Evolutionary conservation across 306 rosid species (phyloP).

Genomic region (Vachellia pachyceras): DNA sequence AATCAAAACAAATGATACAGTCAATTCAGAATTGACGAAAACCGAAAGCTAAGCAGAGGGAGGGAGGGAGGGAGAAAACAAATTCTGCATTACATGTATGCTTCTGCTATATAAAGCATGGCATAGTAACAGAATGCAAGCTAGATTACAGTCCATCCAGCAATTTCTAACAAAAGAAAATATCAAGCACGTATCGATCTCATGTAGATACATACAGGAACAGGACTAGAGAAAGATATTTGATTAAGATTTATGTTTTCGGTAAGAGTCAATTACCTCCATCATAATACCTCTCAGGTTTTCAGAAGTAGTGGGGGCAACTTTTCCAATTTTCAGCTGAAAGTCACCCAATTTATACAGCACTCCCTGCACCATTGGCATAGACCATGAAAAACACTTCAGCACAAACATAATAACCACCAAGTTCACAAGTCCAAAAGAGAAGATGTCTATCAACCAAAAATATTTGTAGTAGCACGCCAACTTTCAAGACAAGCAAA

Average conservation of each 20-base stretch:
- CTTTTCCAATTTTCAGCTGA: slow-evolving; percentile 79
- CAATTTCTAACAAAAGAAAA: slow-evolving; percentile 9
- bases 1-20: neutral
- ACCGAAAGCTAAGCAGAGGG: neutral
- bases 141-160: neutral
- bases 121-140: neutral
- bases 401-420: neutral
- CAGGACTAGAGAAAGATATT: slow-evolving; percentile 10
- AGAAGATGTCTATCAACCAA: neutral
- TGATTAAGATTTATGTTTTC: neutral
- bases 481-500: neutral
- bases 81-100: neutral
- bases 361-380: slow-evolving; percentile 46
- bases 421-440: neutral
- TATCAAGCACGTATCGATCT: neutral
- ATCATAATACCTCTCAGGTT: slow-evolving; percentile 83
- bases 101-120: neutral
- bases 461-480: neutral
- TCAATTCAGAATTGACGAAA: neutral
- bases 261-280: slow-evolving; percentile 60
- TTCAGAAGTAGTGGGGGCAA: slow-evolving; percentile 74
- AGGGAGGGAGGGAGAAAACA: too few relatives aligned
- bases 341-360: slow-evolving; percentile 89
- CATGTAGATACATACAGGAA: neutral
- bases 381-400: slow-evolving; percentile 8